Evolutionary conservation across 2,329 filamentous ascomycete species (phyloP).

Genomic region (Nothomitra cinnamomea): DNA sequence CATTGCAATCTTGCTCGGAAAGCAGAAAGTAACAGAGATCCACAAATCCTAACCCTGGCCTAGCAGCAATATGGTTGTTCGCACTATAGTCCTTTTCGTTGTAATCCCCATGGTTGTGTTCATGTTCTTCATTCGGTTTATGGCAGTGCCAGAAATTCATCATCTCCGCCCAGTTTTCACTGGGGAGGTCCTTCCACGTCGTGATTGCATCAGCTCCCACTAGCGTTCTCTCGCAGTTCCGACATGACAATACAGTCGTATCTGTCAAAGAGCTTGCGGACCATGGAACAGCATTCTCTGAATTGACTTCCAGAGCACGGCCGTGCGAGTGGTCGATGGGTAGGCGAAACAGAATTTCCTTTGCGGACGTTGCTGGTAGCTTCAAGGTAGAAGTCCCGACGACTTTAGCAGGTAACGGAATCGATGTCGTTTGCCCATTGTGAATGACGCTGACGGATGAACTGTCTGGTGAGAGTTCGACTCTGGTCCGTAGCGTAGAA

Average conservation of each 20-base stretch:
- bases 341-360: conserved; percentile 23
- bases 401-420: conserved; percentile 27
- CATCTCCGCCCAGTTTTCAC: conserved; percentile 98
- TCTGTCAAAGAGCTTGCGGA: conserved; percentile 31
- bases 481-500: conserved; percentile 23
- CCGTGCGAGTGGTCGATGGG: not conserved
- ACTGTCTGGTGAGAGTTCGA: conserved; percentile 29
- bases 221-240: conserved; percentile 27
- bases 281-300: conserved; percentile 36
- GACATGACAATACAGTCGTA: conserved; percentile 20
- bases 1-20: conserved; percentile 44
- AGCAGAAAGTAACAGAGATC: conserved; percentile 67
- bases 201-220: conserved; percentile 24
- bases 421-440: conserved; percentile 17
- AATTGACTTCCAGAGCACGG: not conserved
- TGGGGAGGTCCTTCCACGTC: conserved; percentile 82
- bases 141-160: conserved; percentile 99
- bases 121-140: conserved; percentile 53
- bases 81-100: conserved; percentile 64
- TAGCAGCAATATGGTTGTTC: conserved; percentile 52
- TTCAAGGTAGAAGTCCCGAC: conserved; percentile 11
- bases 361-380: conserved; percentile 17
- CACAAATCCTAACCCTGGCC: conserved; percentile 54
- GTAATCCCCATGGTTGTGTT: conserved; percentile 19
- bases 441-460: conserved; percentile 32